These are phyloP conservation scores for Caloboletus firmus DNA, from an alignment of 1,284 basidiomycete species.

Conservation along the genomic window DNA sequence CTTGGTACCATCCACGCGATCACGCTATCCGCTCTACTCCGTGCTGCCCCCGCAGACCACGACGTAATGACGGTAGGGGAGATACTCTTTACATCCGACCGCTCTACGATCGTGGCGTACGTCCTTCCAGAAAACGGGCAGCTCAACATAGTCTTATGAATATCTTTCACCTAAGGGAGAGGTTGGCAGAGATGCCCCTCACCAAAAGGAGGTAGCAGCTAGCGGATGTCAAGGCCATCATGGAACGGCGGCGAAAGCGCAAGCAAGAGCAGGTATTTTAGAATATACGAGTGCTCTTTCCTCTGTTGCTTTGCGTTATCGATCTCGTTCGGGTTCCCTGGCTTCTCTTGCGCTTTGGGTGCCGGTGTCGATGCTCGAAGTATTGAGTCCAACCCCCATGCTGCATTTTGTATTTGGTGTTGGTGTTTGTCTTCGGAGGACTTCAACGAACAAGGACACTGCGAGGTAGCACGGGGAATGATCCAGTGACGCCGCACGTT, in stretches of 20 bases:
- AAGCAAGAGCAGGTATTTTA: slow-evolving; percentile 61
- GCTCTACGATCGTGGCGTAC: slow-evolving; percentile 53
- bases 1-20: neutral
- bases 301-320: neutral
- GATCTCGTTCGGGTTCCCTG: neutral
- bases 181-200: slow-evolving; percentile 41
- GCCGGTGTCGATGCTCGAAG: neutral
- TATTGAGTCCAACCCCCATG: neutral
- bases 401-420: slow-evolving; percentile 3
- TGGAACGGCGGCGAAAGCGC: slow-evolving; percentile 61
- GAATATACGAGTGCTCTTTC: slow-evolving; percentile 50
- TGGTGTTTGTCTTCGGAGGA: slow-evolving; percentile 1
- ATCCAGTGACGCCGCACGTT: slow-evolving; percentile 1
- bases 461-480: slow-evolving; percentile 15
- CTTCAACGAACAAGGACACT: slow-evolving; percentile 18
- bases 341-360: neutral
- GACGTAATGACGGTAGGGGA: slow-evolving; percentile 70
- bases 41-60: slow-evolving; percentile 38
- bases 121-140: slow-evolving; percentile 62
- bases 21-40: slow-evolving; percentile 1
- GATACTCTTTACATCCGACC: slow-evolving; percentile 56
- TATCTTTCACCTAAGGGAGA: slow-evolving; percentile 61
- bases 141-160: slow-evolving; percentile 70
- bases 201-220: slow-evolving; percentile 52
- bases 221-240: slow-evolving; percentile 53